These are phyloP conservation scores for Fusarium tjaetaba DNA, from an alignment of 2,329 filamentous ascomycete genomes.

Conservation along the genomic window DNA sequence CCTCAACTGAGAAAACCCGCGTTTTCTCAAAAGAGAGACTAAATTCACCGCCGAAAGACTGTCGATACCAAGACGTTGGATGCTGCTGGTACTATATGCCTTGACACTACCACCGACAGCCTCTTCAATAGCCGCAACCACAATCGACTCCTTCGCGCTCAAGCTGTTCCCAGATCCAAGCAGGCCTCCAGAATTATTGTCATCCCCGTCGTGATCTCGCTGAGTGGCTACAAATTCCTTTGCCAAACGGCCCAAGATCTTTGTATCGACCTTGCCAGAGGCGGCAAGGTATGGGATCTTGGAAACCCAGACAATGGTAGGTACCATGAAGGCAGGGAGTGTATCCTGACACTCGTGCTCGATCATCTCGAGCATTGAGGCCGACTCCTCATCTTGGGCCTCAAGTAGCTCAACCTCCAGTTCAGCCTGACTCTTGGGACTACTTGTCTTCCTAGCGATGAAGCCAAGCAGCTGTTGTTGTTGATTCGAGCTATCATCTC, in stretches of 20 bases:
- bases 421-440: not conserved
- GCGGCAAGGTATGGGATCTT: slow-evolving; percentile 21
- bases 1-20: slow-evolving; percentile 7
- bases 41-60: slow-evolving; percentile 20
- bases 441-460: not conserved
- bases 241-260: not conserved
- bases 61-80: slow-evolving; percentile 17
- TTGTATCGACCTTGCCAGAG: slow-evolving; percentile 23
- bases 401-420: not conserved
- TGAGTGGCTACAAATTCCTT: not conserved
- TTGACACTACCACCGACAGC: not conserved
- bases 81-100: not conserved
- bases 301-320: slow-evolving; percentile 1
- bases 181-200: rapidly evolving
- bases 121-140: not conserved
- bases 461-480: slow-evolving; percentile 6
- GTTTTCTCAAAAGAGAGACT: not conserved
- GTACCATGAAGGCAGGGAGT: slow-evolving; percentile 24
- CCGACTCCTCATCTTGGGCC: not conserved
- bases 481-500: not conserved
- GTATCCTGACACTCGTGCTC: slow-evolving; percentile 1
- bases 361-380: not conserved
- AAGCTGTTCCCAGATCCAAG: rapidly evolving
- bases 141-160: not conserved
- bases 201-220: not conserved